Evolutionary conservation across 768 basidiomycete genomes (phyloP).

Genomic region (Leucocoprinus birnbaumii): DNA sequence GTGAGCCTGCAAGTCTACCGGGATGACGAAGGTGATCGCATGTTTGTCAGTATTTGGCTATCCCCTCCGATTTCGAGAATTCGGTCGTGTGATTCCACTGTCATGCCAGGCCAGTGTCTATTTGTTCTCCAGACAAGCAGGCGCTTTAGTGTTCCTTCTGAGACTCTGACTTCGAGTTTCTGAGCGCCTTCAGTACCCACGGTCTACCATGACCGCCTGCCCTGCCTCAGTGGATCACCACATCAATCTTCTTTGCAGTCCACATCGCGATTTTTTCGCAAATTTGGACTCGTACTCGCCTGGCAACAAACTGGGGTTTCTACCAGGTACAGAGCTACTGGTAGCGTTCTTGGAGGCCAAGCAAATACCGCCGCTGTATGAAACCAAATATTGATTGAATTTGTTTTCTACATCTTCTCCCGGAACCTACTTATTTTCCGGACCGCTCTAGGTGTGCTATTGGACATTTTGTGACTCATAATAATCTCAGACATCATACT

Average conservation of each 20-base stretch:
- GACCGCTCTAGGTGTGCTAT: too few species aligned
- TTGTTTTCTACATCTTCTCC: too few species aligned
- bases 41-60: slow-evolving; percentile 22
- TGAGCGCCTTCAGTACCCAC: neutral
- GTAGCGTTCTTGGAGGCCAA: neutral
- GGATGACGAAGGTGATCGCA: slow-evolving; percentile 17
- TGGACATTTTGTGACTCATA: too few species aligned
- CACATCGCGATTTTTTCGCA: slow-evolving; percentile 35
- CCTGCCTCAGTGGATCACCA: slow-evolving; percentile 9
- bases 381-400: too few species aligned
- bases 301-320: slow-evolving; percentile 3
- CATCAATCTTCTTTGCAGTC: slow-evolving; percentile 19
- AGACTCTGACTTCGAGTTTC: neutral
- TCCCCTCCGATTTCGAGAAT: neutral
- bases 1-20: slow-evolving; percentile 6
- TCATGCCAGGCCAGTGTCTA: neutral
- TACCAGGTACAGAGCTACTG: neutral
- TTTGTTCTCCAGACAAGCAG: neutral
- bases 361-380: neutral
- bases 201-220: slow-evolving; percentile 2
- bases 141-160: neutral
- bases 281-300: slow-evolving; percentile 2
- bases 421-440: too few species aligned
- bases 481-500: too few species aligned
- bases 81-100: neutral